phyloP scores from a whole-genome alignment of 2,329 filamentous ascomycete genomes.

The Phyllosticta ampelicida region DNA sequence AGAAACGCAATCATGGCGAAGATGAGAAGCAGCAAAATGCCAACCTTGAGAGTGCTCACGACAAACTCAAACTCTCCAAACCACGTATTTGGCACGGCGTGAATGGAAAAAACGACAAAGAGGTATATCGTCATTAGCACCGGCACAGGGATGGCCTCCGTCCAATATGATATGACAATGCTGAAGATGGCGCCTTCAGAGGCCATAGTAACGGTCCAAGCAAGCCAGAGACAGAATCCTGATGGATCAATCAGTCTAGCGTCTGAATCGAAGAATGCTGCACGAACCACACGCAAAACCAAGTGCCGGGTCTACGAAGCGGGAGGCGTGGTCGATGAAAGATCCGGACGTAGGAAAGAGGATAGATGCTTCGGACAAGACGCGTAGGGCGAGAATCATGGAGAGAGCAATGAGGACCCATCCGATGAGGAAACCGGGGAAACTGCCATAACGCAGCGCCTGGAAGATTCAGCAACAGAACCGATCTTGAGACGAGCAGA shows the following conservation, averaged over 20 bases:
- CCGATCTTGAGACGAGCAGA: not conserved
- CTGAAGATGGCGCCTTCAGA: not conserved
- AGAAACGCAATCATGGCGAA: not conserved
- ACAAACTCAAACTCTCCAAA: not conserved
- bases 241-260: not conserved
- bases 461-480: not conserved
- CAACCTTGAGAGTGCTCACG: not conserved
- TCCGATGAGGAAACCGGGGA: not conserved
- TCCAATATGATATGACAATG: not conserved
- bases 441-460: not conserved
- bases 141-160: not conserved
- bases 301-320: not conserved
- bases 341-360: not conserved
- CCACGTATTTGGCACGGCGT: not conserved
- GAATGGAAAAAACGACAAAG: not conserved
- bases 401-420: not conserved
- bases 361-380: not conserved
- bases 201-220: not conserved
- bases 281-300: not conserved
- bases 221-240: not conserved
- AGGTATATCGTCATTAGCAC: not conserved
- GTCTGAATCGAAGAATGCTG: not conserved
- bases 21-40: not conserved
- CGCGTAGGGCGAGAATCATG: not conserved
- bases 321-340: not conserved